Conservation (phyloP, 2,329 filamentous ascomycete genomes). For the Ceratocystis harringtonii region DNA sequence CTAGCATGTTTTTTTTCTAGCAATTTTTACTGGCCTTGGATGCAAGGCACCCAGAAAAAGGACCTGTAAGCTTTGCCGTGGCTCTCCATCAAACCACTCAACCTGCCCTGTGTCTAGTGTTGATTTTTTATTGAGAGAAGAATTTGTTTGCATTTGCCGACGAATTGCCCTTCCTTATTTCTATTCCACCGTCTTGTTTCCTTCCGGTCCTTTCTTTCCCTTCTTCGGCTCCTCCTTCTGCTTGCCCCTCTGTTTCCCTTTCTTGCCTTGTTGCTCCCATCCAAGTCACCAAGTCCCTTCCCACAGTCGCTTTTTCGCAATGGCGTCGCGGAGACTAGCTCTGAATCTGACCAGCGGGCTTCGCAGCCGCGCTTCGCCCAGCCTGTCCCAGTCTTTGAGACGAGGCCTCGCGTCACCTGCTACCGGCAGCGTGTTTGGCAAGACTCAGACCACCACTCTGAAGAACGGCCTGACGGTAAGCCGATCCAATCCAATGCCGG, state of each 20-base stretch:
- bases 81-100: constrained; percentile 41
- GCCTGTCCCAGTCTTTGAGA: constrained; percentile 59
- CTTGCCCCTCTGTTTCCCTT: constrained; percentile 18
- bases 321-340: constrained; percentile 96
- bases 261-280: constrained; percentile 8
- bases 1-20: constrained; percentile 12
- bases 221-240: background rate
- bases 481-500: constrained; percentile 10
- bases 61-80: constrained; percentile 31
- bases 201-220: constrained; percentile 3
- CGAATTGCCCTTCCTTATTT: constrained; percentile 4
- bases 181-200: constrained; percentile 6
- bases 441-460: constrained; percentile 90
- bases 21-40: constrained; percentile 23
- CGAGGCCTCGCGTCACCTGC: constrained; percentile 81
- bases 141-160: constrained; percentile 7
- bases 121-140: constrained; percentile 20
- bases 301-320: constrained; percentile 39
- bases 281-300: constrained; percentile 24
- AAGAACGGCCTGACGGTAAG: constrained; percentile 92
- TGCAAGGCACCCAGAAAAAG: constrained; percentile 30
- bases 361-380: constrained; percentile 73
- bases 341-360: constrained; percentile 83
- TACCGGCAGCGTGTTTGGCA: constrained; percentile 42
- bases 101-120: constrained; percentile 17